Percentiles rank a stretch among this genome's conserved stretches.
Conservation (phyloP, 352 stramenopile genomes). For the Globisporangium middletonii region DNA sequence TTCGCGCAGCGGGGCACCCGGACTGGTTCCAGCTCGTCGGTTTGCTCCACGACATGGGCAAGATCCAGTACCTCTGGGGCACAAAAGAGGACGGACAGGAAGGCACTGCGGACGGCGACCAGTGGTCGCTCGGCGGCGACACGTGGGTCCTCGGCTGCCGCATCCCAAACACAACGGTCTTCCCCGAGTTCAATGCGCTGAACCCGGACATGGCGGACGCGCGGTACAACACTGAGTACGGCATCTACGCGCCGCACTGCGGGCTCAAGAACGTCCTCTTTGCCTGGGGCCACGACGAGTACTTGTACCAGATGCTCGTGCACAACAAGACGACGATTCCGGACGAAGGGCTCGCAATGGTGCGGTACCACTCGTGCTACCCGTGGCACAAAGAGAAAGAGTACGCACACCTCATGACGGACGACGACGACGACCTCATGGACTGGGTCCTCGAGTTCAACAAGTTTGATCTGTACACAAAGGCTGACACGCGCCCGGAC, state of each 20-base stretch:
- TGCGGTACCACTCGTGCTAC: constrained; percentile 93
- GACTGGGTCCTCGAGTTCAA: constrained; percentile 93
- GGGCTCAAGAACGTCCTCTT: constrained; percentile 88
- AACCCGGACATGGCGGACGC: constrained; percentile 89
- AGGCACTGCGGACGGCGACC: constrained; percentile 79
- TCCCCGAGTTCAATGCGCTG: constrained; percentile 85
- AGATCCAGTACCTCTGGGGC: constrained; percentile 94
- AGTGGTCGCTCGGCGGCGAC: constrained; percentile 92
- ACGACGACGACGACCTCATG: constrained; percentile 79
- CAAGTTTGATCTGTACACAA: constrained; percentile 94
- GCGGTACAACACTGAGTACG: constrained; percentile 78
- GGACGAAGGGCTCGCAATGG: constrained; percentile 89
- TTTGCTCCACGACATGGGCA: constrained; percentile 92
- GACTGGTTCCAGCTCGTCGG: constrained; percentile 92
- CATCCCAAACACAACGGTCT: constrained; percentile 86
- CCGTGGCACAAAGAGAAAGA: constrained; percentile 92
- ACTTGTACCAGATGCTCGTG: constrained; percentile 92
- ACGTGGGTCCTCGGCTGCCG: constrained; percentile 90
- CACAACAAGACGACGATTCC: constrained; percentile 87
- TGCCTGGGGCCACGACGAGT: constrained; percentile 92
- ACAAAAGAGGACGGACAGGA: constrained; percentile 78
- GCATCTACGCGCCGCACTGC: constrained; percentile 88
- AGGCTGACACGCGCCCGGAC: constrained; percentile 73
- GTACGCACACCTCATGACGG: constrained; percentile 86
- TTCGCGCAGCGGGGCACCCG: constrained; percentile 82